phyloP scores from a whole-genome alignment of 495 filamentous ascomycete species.

The Aspergillus campestris region DNA sequence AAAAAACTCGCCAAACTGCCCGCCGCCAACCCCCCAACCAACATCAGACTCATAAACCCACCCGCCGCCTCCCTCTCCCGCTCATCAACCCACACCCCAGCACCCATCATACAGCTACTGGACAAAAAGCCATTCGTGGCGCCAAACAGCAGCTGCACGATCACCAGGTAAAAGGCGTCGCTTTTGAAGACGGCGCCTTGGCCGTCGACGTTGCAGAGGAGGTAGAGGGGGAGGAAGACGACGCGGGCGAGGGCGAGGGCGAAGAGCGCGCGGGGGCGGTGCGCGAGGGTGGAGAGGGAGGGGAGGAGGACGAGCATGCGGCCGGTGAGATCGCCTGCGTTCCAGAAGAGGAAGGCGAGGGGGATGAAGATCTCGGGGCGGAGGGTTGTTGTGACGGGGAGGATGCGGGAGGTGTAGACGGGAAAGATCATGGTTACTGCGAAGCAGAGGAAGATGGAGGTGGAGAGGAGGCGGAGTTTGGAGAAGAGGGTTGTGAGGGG shows the following conservation, averaged over 20 bases:
- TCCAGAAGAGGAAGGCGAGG: slow-evolving; percentile 89
- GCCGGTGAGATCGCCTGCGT: slow-evolving; percentile 74
- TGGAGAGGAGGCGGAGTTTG: slow-evolving; percentile 65
- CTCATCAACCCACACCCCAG: slow-evolving; percentile 65
- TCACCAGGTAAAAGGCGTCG: slow-evolving; percentile 78
- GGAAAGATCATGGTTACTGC: slow-evolving; percentile 87
- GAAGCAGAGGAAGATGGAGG: slow-evolving; percentile 70
- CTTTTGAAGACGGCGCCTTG: slow-evolving; percentile 59
- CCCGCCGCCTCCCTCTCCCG: slow-evolving; percentile 82
- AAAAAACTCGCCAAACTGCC: slow-evolving; percentile 88
- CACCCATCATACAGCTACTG: slow-evolving; percentile 83
- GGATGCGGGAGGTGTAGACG: slow-evolving; percentile 77
- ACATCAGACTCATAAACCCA: slow-evolving; percentile 85
- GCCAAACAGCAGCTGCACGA: slow-evolving; percentile 80
- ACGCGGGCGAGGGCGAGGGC: slow-evolving; percentile 52
- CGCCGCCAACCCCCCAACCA: slow-evolving; percentile 72
- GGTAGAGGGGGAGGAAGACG: slow-evolving; percentile 74
- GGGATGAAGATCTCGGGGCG: slow-evolving; percentile 65
- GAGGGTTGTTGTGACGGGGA: slow-evolving; percentile 48
- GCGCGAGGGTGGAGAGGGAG: slow-evolving; percentile 43
- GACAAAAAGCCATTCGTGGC: slow-evolving; percentile 79
- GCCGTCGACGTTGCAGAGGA: slow-evolving; percentile 77
- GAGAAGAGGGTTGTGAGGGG: slow-evolving; percentile 52
- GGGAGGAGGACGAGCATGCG: slow-evolving; percentile 62
- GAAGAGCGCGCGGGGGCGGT: slow-evolving; percentile 57